Evolutionary conservation across 2,329 filamentous ascomycete species (phyloP).

Genomic region (Sporothrix dimorphospora): DNA sequence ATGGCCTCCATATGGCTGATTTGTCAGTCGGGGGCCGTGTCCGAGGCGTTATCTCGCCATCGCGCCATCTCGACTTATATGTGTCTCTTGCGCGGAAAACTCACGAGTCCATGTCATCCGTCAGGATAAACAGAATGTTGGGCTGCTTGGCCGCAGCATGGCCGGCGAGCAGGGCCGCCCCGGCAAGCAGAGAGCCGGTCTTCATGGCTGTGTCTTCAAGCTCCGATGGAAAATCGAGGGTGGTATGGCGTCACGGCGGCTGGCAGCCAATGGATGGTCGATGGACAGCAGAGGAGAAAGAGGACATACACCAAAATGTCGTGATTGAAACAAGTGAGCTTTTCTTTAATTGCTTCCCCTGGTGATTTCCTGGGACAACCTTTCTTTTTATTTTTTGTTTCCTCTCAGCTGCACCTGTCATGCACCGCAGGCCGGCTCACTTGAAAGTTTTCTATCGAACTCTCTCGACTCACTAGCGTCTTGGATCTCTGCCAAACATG

Average conservation of each 20-base stretch:
- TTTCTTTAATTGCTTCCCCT: background rate
- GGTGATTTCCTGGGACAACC: background rate
- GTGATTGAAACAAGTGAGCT: background rate
- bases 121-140: background rate
- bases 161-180: slow-evolving; percentile 1
- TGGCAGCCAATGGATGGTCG: background rate
- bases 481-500: background rate
- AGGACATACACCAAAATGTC: background rate
- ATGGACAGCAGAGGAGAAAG: background rate
- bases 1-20: slow-evolving; percentile 5
- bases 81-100: background rate
- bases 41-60: background rate
- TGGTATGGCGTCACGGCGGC: background rate
- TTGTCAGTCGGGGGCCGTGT: slow-evolving; percentile 1
- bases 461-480: background rate
- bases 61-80: slow-evolving; percentile 1
- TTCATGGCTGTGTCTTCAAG: background rate
- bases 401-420: background rate
- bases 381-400: background rate
- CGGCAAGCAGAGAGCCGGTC: background rate
- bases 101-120: slow-evolving; percentile 17
- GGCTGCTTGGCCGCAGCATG: slow-evolving; percentile 3
- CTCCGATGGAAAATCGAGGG: background rate
- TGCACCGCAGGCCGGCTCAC: background rate
- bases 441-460: background rate